phyloP scores from a whole-genome alignment of 352 stramenopile genomes.

The Phytophthora tubulina region DNA sequence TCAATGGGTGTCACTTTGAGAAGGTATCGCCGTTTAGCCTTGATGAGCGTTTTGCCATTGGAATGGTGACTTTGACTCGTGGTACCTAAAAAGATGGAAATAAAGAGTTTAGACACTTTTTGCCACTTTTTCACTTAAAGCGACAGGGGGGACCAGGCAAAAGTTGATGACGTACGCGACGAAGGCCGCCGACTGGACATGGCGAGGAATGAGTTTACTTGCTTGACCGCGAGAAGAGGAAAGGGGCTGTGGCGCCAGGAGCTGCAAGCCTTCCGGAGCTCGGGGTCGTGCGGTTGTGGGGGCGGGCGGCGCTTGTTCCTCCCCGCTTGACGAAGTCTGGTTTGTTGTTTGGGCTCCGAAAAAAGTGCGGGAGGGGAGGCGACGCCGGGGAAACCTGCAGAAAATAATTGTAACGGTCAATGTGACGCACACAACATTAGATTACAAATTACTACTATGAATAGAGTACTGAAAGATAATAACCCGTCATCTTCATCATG shows the following conservation, averaged over 20 bases:
- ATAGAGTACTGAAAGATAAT: slow-evolving; percentile 1
- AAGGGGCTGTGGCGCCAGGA: slow-evolving; percentile 17
- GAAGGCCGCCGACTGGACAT: slow-evolving; percentile 42
- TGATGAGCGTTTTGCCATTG: slow-evolving; percentile 57
- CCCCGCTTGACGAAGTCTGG: slow-evolving; percentile 17
- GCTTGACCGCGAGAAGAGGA: slow-evolving; percentile 4
- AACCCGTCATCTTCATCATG: slow-evolving; percentile 3
- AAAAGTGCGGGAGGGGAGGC: slow-evolving; percentile 32
- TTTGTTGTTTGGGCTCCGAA: slow-evolving; percentile 9
- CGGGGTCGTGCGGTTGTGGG: slow-evolving; percentile 36
- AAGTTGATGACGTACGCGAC: slow-evolving; percentile 38
- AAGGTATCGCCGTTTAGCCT: slow-evolving; percentile 79
- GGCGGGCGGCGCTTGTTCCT: slow-evolving; percentile 10
- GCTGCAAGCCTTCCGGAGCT: slow-evolving; percentile 4
- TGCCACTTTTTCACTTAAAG: slow-evolving; percentile 13
- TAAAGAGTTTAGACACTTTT: slow-evolving; percentile 2
- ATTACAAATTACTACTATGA: not conserved
- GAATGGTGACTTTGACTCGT: slow-evolving; percentile 33
- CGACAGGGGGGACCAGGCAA: not conserved
- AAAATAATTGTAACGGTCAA: not conserved
- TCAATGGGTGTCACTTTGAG: slow-evolving; percentile 91
- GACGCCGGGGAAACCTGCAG: slow-evolving; percentile 8
- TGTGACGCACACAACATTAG: not conserved
- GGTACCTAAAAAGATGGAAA: slow-evolving; percentile 19
- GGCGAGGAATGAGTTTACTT: slow-evolving; percentile 3